Evolutionary conservation across 805 yeast species (phyloP).

Genomic region (Saccharomycopsis schoenii): DNA sequence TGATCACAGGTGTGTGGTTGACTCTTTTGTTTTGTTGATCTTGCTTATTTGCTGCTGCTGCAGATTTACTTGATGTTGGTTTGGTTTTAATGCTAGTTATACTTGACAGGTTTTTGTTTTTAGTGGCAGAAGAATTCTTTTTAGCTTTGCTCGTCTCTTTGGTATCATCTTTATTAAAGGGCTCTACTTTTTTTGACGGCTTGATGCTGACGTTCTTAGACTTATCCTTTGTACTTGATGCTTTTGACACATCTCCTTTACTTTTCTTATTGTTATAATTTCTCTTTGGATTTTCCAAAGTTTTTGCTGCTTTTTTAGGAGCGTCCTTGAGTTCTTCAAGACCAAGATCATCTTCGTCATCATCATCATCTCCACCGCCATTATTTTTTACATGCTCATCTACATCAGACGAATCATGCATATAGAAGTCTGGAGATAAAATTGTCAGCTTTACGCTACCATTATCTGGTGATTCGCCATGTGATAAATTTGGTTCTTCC

Average conservation of each 20-base stretch:
- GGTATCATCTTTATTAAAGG: neutral
- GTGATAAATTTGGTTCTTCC: neutral
- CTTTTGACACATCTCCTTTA: neutral
- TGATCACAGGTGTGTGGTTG: constrained; percentile 14
- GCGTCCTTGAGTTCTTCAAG: neutral
- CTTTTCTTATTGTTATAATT: neutral
- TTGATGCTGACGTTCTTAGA: neutral
- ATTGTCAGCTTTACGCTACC: neutral
- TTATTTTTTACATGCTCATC: neutral
- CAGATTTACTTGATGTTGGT: neutral
- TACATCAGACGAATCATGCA: neutral
- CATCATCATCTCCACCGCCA: neutral
- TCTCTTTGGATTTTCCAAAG: neutral
- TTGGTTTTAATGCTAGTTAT: neutral
- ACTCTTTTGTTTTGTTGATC: constrained; percentile 9
- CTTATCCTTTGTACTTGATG: neutral
- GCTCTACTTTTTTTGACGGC: neutral
- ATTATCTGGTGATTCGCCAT: neutral
- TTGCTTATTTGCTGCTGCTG: neutral
- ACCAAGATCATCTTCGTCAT: neutral
- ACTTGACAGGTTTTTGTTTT: neutral
- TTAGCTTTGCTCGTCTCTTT: neutral
- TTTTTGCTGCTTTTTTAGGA: neutral
- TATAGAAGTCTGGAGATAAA: neutral
- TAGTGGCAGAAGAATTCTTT: neutral